Evolutionary conservation across 768 basidiomycete genomes (phyloP).

Genomic region (Pisolithus orientalis): DNA sequence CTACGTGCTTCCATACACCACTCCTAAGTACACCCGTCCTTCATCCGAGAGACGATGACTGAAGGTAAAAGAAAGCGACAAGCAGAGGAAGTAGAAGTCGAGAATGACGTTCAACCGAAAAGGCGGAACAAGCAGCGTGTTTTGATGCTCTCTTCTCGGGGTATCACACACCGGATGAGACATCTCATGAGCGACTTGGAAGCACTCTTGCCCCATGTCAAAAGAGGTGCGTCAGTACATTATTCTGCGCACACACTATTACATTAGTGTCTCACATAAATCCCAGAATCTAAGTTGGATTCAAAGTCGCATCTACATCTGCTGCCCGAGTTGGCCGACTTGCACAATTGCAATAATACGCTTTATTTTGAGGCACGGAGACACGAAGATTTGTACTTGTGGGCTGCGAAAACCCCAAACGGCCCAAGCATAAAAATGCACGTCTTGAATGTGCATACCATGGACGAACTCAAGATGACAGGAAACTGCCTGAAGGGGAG

Average conservation of each 20-base stretch:
- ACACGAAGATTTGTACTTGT: conserved; percentile 93
- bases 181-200: conserved; percentile 96
- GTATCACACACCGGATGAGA: conserved; percentile 93
- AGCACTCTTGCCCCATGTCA: conserved; percentile 84
- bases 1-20: too few relatives aligned
- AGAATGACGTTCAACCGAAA: conserved; percentile 42
- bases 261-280: not conserved
- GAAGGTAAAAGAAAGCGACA: conserved; percentile 55
- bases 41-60: not conserved
- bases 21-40: too few relatives aligned
- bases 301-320: conserved; percentile 91
- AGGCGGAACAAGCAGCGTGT: conserved; percentile 95
- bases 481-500: conserved; percentile 98
- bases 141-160: conserved; percentile 85
- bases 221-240: conserved; percentile 63
- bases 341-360: conserved; percentile 96
- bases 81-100: conserved; percentile 54
- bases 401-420: conserved; percentile 96
- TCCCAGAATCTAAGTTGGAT: conserved; percentile 90
- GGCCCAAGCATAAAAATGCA: conserved; percentile 97
- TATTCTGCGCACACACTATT: not conserved
- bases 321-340: conserved; percentile 92
- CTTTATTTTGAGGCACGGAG: conserved; percentile 95
- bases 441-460: conserved; percentile 97
- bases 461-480: conserved; percentile 99